Base-by-base conservation (phyloP, 2,329 filamentous ascomycete species). In the Clarireedia hainanense region DNA sequence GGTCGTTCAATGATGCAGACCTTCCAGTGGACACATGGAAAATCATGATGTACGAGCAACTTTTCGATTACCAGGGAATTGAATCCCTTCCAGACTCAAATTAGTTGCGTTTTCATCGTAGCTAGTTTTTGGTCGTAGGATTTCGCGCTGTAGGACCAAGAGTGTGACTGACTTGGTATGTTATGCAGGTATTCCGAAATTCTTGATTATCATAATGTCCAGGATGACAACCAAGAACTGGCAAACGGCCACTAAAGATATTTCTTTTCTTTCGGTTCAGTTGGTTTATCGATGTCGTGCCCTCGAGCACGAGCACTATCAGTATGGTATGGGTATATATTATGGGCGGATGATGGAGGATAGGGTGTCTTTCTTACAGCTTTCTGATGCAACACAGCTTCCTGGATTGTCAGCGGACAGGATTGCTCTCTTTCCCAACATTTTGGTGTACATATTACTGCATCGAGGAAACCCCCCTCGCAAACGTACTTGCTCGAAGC, bases 11-110 rank as follows among this genome's bases (percentile, higher is more conserved):
- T 72, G 94, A 99, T 67, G 94, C 92, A 48, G 94, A 99, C 70
- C 77, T 99, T 56, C 92, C 94, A 0, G 91, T 97, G 50, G 94
- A 99, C 70, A 96, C 91, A n/a, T 99, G 94, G 94, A 99, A 99
- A 78, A 96, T 99, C 71, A 99, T 97, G 94, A 99, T 99, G 94
- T 96, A 79, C 69, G 87, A 66, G 58, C 65, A 67, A 68, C 63
- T 68, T 61, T 61, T 63, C 58, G 64, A 66, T 49, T 54, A 65
- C 58, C 61, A 57, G 57, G 60, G 53, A 58, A 57, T 37, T 58
- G 61, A 65, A 57, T 34, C 30, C 39, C 5, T 6, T 15, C 39
- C 54, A 60, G 50, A 26, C 12, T 12, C 47, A 54, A 36, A 40
- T 30, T 20, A 30, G 47, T 17, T 34, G 45, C 34, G 24, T 49